Percentiles rank a stretch among this genome's conserved stretches.
Conservation (phyloP, 2,329 filamentous ascomycete species). For the Diaporthe ampelina region DNA sequence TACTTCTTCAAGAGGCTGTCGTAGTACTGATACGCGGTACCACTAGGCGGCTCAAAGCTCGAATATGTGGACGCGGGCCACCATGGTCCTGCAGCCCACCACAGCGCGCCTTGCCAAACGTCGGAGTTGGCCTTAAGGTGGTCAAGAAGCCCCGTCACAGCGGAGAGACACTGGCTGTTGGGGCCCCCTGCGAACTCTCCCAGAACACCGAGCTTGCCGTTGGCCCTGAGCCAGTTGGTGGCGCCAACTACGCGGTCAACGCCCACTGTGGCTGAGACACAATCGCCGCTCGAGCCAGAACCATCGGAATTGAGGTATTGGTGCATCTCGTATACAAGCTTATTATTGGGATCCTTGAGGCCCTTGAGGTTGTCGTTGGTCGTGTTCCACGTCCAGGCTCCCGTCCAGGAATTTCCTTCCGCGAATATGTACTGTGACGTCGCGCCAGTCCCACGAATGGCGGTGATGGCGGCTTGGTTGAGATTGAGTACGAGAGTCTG, state of each 20-base stretch:
- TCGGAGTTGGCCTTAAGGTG: conserved; percentile 66
- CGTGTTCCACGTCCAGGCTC: conserved; percentile 54
- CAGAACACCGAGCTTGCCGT: conserved; percentile 66
- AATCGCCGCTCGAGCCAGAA: conserved; percentile 61
- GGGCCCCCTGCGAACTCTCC: conserved; percentile 69
- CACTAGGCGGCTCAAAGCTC: conserved; percentile 61
- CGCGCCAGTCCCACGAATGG: conserved; percentile 69
- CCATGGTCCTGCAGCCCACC: conserved; percentile 72
- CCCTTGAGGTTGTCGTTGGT: conserved; percentile 55
- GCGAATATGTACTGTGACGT: conserved; percentile 65
- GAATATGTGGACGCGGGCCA: conserved; percentile 62
- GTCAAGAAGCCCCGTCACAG: conserved; percentile 65
- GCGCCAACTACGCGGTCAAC: conserved; percentile 62
- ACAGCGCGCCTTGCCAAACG: conserved; percentile 69
- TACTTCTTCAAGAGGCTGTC: conserved; percentile 44
- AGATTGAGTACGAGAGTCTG: conserved; percentile 68
- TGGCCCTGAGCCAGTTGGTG: conserved; percentile 67
- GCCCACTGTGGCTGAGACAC: conserved; percentile 64
- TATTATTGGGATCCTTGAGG: conserved; percentile 62
- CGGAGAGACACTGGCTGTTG: conserved; percentile 63
- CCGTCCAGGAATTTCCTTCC: conserved; percentile 51
- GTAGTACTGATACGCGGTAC: conserved; percentile 55
- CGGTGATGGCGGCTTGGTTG: conserved; percentile 73
- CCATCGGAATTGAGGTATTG: conserved; percentile 69
- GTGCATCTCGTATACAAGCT: conserved; percentile 70